Conservation (phyloP, 176 grass and related monocot species). For the Ampelocalamus luodianensis region DNA sequence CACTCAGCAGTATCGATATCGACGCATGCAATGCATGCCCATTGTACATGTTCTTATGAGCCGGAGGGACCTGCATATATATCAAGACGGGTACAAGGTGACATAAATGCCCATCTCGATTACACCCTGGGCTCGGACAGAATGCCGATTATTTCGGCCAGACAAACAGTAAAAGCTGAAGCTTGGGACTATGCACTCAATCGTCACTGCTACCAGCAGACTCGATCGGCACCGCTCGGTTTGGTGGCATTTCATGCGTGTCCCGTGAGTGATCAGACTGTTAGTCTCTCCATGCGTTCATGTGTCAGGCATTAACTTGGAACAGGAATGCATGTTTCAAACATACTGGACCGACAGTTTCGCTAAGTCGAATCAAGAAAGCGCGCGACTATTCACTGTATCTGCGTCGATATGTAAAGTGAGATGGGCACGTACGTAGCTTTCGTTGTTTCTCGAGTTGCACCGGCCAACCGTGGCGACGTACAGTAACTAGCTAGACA, state of each 20-base stretch:
- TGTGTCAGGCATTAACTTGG: background rate
- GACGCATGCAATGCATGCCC: no score
- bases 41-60: no score
- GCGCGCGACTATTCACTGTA: background rate
- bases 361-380: background rate
- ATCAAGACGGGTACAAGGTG: conserved; percentile 17
- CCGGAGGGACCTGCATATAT: background rate
- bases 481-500: background rate
- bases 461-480: background rate
- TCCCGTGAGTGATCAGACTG: background rate
- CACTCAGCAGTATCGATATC: no score
- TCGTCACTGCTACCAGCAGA: no score
- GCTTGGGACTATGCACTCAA: conserved; percentile 26
- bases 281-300: background rate
- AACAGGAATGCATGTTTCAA: background rate
- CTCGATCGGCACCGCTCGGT: background rate
- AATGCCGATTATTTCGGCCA: conserved; percentile 37
- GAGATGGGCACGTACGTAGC: no score
- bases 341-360: background rate
- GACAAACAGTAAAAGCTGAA: conserved; percentile 41
- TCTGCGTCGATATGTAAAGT: background rate
- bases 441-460: background rate
- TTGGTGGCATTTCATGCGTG: conserved; percentile 25
- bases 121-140: conserved; percentile 5
- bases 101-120: conserved; percentile 18